phyloP scores from a whole-genome alignment of 2,329 filamentous ascomycete species.

The Periconia sp. region DNA sequence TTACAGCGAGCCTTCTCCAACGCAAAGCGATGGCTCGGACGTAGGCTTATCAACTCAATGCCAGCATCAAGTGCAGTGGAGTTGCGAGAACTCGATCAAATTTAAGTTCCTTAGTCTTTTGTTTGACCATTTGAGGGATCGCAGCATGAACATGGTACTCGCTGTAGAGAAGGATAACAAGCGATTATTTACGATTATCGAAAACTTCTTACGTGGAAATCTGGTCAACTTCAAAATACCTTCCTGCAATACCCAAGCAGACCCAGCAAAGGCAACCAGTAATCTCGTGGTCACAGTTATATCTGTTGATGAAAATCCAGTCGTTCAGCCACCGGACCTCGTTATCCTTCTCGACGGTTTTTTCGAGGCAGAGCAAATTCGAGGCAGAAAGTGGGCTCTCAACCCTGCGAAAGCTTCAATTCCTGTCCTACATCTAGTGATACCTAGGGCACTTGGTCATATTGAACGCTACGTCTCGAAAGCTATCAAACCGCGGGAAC shows the following conservation, averaged over 20 bases:
- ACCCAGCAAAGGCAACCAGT: conserved; percentile 12
- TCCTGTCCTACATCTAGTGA: conserved; percentile 43
- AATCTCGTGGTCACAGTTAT: conserved; percentile 40
- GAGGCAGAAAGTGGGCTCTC: conserved; percentile 26
- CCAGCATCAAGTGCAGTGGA: conserved; percentile 27
- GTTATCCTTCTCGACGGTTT: conserved; percentile 46
- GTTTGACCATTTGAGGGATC: conserved; percentile 21
- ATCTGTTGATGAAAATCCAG: conserved; percentile 20
- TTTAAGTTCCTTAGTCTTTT: conserved; percentile 33
- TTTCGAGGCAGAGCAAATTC: conserved; percentile 24
- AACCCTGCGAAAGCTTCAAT: conserved; percentile 18
- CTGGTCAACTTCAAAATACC: conserved; percentile 28
- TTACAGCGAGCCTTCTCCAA: conserved; percentile 21
- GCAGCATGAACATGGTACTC: conserved; percentile 30
- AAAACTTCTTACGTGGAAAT: conserved; percentile 26
- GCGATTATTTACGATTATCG: conserved; percentile 27
- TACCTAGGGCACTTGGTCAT: conserved; percentile 48
- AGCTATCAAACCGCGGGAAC: conserved; percentile 17
- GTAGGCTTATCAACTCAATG: conserved; percentile 14
- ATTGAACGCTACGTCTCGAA: conserved; percentile 43
- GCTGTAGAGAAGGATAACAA: conserved; percentile 25
- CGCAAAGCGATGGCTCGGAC: conserved; percentile 7
- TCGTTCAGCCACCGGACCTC: conserved; percentile 35
- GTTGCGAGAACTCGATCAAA: conserved; percentile 33
- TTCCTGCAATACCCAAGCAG: conserved; percentile 14